Evolutionary conservation across 108 stramenopile genomes (phyloP), one percentile per base, ranked within the genome.

Genomic region (Pseudonitzschia multistriata): DNA sequence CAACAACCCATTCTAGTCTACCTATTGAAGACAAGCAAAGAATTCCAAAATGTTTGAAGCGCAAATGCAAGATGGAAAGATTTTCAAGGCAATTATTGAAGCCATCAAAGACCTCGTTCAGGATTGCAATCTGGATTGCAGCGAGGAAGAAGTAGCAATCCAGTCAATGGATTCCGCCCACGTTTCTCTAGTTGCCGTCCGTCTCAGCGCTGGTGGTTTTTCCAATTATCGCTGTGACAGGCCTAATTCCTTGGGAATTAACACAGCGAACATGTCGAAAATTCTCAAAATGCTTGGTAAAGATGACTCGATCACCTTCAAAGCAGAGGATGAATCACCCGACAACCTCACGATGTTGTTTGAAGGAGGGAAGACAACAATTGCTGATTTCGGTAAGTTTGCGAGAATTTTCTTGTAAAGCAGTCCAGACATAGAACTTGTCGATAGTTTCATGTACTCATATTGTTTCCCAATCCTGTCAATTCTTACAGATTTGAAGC

Each of bases 131-230:
- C 83, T 97, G 53, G 91, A 94, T 66, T 90, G 89, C 74, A 74
- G 77, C 52, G 86, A 88, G 48, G 90, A 92, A 47, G 97, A 95
- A 52, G 75, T 97, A 28, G 74, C 88, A 84, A 92, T 98, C 81
- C 99, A 99, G 83, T 97, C 97, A 54, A 99, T 99, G 99, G 99
- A 99, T 89, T 87, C 87, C 33, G 94, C 95, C 8, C 99, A 99
- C 83, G 99, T 99, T 30, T 92, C 97, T 45, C 88, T 99, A 25
- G 96, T 96, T 36, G 81, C 94, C 39, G 81, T 98, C 27, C 67
- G 83, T 35, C 81, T 99, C 49, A 80, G 79, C 17, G 67, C 77
- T 22, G 84, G 76, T 36, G 96, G 91, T 59, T 99, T 99, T 76
- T 92, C 96, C 72, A 92, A 95, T 81, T 99, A 88, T 80, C 88